phyloP scores from a whole-genome alignment of 2,329 filamentous ascomycete genomes.

The Neofusicoccum parvum region DNA sequence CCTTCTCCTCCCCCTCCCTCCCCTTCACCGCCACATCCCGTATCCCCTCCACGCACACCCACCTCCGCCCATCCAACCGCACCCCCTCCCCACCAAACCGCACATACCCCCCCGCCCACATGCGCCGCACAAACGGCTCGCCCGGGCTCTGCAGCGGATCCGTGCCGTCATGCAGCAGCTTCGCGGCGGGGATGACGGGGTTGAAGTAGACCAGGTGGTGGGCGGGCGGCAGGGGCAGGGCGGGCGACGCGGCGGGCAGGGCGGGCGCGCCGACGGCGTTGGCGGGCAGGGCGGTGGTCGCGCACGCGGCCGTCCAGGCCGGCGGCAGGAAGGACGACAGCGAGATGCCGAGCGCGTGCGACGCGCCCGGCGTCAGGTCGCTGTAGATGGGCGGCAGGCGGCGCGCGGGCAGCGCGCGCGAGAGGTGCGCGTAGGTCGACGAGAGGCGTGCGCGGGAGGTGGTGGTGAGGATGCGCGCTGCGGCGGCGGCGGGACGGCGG shows the following conservation, averaged over 20 bases:
- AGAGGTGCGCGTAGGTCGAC: slow-evolving; percentile 9
- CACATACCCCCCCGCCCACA: slow-evolving; percentile 87
- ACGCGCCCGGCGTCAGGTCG: slow-evolving; percentile 62
- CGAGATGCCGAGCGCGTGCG: slow-evolving; percentile 63
- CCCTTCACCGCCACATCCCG: slow-evolving; percentile 54
- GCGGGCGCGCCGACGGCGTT: slow-evolving; percentile 8
- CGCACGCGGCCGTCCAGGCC: slow-evolving; percentile 2
- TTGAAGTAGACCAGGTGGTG: slow-evolving; percentile 91
- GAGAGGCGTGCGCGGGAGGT: neutral
- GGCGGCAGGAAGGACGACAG: slow-evolving; percentile 29
- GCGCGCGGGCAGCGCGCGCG: slow-evolving; percentile 48
- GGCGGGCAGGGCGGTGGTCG: neutral
- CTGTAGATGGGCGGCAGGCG: slow-evolving; percentile 55
- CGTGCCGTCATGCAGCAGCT: slow-evolving; percentile 79
- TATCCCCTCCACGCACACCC: slow-evolving; percentile 52
- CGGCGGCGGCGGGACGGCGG: neutral
- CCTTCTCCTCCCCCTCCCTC: slow-evolving; percentile 53
- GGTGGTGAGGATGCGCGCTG: neutral
- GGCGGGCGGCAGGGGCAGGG: slow-evolving; percentile 57
- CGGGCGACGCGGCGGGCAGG: neutral
- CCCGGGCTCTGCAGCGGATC: slow-evolving; percentile 79
- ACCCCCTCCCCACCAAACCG: slow-evolving; percentile 46
- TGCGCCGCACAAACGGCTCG: slow-evolving; percentile 68
- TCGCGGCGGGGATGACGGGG: slow-evolving; percentile 61
- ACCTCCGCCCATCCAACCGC: slow-evolving; percentile 2